A percentile compares a stretch with the other conserved stretches of the same genome.
phyloP scores from a whole-genome alignment of 1,284 basidiomycete species.

The Flammula alnicola region DNA sequence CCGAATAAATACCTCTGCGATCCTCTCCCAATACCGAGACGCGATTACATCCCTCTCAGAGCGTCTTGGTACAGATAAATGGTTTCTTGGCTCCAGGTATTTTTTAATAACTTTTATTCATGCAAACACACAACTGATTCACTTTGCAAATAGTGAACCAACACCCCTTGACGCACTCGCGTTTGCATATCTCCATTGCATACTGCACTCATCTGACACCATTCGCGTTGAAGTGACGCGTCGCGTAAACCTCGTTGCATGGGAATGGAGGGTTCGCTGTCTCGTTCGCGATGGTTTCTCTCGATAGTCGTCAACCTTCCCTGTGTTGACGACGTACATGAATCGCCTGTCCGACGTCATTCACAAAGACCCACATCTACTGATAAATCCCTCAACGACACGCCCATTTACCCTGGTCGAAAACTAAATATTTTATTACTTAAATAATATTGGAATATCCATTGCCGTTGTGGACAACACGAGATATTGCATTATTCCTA shows the following conservation, averaged over 20 bases:
- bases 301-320: conserved; percentile 13
- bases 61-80: conserved; percentile 71
- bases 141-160: conserved; percentile 51
- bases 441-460: too few species aligned
- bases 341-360: not conserved
- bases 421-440: too few species aligned
- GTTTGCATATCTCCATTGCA: conserved; percentile 76
- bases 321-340: not conserved
- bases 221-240: conserved; percentile 68
- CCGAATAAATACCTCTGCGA: conserved; percentile 50
- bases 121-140: not conserved
- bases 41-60: conserved; percentile 74
- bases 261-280: conserved; percentile 72
- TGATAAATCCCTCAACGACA: too few species aligned
- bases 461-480: too few species aligned
- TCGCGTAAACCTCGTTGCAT: conserved; percentile 73
- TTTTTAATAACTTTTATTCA: not conserved
- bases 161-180: conserved; percentile 78
- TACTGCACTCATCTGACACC: conserved; percentile 55
- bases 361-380: not conserved
- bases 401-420: too few species aligned
- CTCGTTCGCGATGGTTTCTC: conserved; percentile 59
- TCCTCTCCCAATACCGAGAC: conserved; percentile 67
- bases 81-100: conserved; percentile 79
- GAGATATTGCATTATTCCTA: too few species aligned